Evolutionary conservation across 495 filamentous ascomycete species (phyloP).

Genomic region (Podospora pseudocomata): DNA sequence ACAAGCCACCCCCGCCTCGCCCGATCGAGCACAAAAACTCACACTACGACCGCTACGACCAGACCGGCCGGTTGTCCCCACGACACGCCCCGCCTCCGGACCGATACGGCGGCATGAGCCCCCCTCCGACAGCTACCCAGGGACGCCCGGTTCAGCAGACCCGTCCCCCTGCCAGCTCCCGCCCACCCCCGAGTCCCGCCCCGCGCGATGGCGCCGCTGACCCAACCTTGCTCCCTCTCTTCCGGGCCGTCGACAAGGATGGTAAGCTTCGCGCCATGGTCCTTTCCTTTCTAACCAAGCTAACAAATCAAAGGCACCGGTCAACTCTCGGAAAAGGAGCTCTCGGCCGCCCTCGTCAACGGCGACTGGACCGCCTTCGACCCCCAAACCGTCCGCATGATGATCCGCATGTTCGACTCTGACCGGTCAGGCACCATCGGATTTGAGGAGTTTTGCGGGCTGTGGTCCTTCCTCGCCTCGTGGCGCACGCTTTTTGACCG

Average conservation of each 20-base stretch:
- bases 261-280: slow-evolving; percentile 40
- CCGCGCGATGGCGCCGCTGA: slow-evolving; percentile 60
- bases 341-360: slow-evolving; percentile 89
- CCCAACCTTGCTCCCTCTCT: slow-evolving; percentile 75
- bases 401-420: slow-evolving; percentile 98
- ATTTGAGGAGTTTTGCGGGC: slow-evolving; percentile 91
- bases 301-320: slow-evolving; percentile 59
- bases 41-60: slow-evolving; percentile 19
- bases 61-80: slow-evolving; percentile 21
- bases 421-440: slow-evolving; percentile 84
- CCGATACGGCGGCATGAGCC: slow-evolving; percentile 31
- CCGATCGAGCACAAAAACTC: slow-evolving; percentile 28
- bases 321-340: slow-evolving; percentile 79
- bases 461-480: slow-evolving; percentile 92
- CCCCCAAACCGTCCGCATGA: slow-evolving; percentile 94
- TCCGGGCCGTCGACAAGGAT: slow-evolving; percentile 86
- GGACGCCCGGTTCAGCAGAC: slow-evolving; percentile 49
- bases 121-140: slow-evolving; percentile 33
- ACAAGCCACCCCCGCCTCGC: slow-evolving; percentile 37
- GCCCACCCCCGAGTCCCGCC: slow-evolving; percentile 62
- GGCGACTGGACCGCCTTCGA: slow-evolving; percentile 94
- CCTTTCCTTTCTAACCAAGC: neutral
- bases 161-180: slow-evolving; percentile 53
- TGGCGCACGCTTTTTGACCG: slow-evolving; percentile 94
- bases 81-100: slow-evolving; percentile 20